Evolutionary conservation across 139 green algal genomes (phyloP).

Genomic region (Yamagishiella unicocca): DNA sequence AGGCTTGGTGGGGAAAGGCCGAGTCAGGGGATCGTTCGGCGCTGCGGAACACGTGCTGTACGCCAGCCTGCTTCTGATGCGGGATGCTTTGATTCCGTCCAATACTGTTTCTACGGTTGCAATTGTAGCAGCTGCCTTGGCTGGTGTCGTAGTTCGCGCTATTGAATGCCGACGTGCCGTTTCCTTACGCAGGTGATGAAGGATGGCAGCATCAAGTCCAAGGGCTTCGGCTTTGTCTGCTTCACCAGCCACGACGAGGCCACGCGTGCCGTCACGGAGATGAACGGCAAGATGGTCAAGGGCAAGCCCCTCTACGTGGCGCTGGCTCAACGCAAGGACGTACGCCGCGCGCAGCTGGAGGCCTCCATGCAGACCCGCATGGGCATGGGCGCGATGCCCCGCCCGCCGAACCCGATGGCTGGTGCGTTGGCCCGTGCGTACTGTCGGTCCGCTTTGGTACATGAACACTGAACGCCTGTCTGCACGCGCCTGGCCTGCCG

Average conservation of each 20-base stretch:
- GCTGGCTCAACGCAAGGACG: conserved; percentile 90
- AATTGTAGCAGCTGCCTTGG: too few relatives aligned
- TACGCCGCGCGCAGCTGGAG: conserved; percentile 83
- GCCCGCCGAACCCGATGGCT: conserved; percentile 53
- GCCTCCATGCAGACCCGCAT: conserved; percentile 75
- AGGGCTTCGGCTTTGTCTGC: conserved; percentile 96
- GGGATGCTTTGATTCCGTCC: too few relatives aligned
- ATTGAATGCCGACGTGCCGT: not conserved
- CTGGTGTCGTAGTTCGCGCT: not conserved
- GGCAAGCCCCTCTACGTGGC: conserved; percentile 95
- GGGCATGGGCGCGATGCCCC: conserved; percentile 44
- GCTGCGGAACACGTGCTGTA: too few relatives aligned
- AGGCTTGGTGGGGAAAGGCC: too few relatives aligned
- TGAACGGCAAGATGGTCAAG: conserved; percentile 86
- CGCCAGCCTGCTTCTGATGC: too few relatives aligned
- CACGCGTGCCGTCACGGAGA: conserved; percentile 87
- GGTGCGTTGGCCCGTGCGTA: too few relatives aligned
- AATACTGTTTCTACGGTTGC: too few relatives aligned
- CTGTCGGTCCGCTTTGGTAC: too few relatives aligned
- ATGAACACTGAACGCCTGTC: too few relatives aligned
- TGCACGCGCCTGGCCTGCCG: too few relatives aligned
- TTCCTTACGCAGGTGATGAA: conserved; percentile 83
- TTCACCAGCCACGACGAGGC: conserved; percentile 89
- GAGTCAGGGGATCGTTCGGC: too few relatives aligned
- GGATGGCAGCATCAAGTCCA: conserved; percentile 80